phyloP scores from a whole-genome alignment of 225 moss, liverwort and hornwort species.

The Bryoerythrophyllum caledonicum region DNA sequence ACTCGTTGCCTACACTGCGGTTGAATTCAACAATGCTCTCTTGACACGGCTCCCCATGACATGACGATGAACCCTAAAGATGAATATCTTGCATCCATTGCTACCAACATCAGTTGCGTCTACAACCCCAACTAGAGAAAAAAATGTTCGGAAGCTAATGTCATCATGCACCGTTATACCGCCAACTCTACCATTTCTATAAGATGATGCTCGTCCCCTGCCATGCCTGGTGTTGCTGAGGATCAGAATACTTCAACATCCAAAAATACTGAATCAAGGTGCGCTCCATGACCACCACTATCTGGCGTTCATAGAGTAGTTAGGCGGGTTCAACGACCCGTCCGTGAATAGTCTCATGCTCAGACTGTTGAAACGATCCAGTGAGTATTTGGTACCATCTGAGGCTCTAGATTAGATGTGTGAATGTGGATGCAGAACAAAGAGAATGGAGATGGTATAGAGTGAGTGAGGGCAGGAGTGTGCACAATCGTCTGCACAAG shows the following conservation, averaged over 20 bases:
- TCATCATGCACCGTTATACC: slow-evolving; percentile 20
- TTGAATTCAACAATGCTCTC: too few relatives aligned
- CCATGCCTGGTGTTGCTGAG: slow-evolving; percentile 13
- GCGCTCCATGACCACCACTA: slow-evolving; percentile 20
- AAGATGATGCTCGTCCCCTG: slow-evolving; percentile 7
- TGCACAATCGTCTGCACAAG: too few relatives aligned
- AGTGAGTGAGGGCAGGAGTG: too few relatives aligned
- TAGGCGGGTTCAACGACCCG: slow-evolving; percentile 76
- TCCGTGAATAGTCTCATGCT: slow-evolving; percentile 85
- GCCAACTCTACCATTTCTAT: slow-evolving; percentile 19
- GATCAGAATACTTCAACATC: slow-evolving; percentile 26
- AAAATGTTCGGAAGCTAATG: slow-evolving; percentile 37
- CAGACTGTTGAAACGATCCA: slow-evolving; percentile 86
- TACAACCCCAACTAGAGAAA: slow-evolving; percentile 31
- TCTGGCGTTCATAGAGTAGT: slow-evolving; percentile 48
- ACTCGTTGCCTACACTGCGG: too few relatives aligned
- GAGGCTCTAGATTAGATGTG: too few relatives aligned
- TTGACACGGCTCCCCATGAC: slow-evolving; percentile 14
- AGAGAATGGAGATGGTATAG: too few relatives aligned
- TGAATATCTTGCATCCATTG: slow-evolving; percentile 5
- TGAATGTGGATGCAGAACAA: too few relatives aligned
- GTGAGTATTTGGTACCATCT: too few relatives aligned
- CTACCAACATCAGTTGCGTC: slow-evolving; percentile 19
- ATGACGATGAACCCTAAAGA: slow-evolving; percentile 22
- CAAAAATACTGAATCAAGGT: slow-evolving; percentile 22